Percentiles rank a stretch among this genome's conserved stretches.
phyloP scores from a whole-genome alignment of 208 protist species.

The Crithidia acanthocephali region DNA sequence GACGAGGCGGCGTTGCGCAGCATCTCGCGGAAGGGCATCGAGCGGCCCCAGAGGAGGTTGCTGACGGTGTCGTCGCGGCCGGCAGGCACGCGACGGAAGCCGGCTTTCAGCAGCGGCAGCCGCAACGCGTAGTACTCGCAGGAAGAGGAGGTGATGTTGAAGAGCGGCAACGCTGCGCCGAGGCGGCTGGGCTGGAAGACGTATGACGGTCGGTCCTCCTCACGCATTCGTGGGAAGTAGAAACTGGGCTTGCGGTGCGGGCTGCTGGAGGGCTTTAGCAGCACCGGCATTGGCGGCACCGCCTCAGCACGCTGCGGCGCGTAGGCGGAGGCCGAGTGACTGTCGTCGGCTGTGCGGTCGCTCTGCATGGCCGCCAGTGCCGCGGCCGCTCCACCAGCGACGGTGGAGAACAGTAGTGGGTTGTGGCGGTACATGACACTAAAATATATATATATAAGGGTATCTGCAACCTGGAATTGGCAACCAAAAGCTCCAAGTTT shows the following conservation, averaged over 20 bases:
- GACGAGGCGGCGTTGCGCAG: background rate
- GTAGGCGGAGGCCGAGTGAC: background rate
- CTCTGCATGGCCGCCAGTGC: background rate
- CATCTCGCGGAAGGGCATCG: conserved; percentile 52
- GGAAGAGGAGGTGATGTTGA: conserved; percentile 72
- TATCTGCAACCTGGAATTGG: no score
- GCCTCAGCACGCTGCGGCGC: conserved; percentile 13
- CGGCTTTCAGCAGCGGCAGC: conserved; percentile 87
- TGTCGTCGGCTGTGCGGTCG: background rate
- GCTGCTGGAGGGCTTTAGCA: conserved; percentile 75
- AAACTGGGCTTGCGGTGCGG: conserved; percentile 75
- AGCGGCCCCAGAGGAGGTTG: conserved; percentile 83
- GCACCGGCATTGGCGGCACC: conserved; percentile 44
- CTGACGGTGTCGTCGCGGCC: conserved; percentile 32
- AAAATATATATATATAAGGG: background rate
- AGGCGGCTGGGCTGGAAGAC: conserved; percentile 46
- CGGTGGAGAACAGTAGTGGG: background rate
- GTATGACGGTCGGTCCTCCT: conserved; percentile 16
- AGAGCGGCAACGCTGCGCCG: conserved; percentile 70
- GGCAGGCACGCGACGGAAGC: conserved; percentile 65
- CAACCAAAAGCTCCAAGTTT: no score
- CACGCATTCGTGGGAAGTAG: conserved; percentile 79
- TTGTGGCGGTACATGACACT: background rate
- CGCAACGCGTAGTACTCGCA: conserved; percentile 97
- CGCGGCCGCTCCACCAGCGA: background rate